Conservation (phyloP, 2,329 filamentous ascomycete species). For the Orbilia ellipsospora region DNA sequence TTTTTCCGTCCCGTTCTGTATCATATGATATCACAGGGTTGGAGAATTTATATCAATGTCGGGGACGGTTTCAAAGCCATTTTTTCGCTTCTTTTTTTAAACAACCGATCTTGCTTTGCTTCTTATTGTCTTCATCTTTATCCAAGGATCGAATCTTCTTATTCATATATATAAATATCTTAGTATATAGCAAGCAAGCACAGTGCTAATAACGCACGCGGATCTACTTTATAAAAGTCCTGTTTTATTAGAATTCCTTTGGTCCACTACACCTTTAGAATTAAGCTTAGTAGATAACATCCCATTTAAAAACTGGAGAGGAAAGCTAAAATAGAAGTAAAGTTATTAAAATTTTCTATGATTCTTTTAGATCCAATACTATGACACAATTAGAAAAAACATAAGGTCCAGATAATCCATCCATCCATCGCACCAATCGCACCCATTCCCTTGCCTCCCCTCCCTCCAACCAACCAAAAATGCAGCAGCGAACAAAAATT, state of each 20-base stretch:
- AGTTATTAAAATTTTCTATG: too few relatives aligned
- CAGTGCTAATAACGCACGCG: slow-evolving; percentile 1
- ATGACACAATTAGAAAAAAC: background rate
- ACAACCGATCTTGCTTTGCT: background rate
- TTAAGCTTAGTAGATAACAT: too few relatives aligned
- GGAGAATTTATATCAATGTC: too few relatives aligned
- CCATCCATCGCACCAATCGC: background rate
- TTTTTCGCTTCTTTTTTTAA: too few relatives aligned
- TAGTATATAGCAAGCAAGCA: background rate
- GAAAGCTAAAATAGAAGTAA: too few relatives aligned
- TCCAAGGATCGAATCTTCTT: slow-evolving; percentile 29
- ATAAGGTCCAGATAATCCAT: background rate
- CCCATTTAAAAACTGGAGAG: too few relatives aligned
- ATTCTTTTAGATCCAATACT: too few relatives aligned
- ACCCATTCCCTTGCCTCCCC: background rate
- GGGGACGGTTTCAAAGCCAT: too few relatives aligned
- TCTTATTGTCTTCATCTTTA: slow-evolving; percentile 60
- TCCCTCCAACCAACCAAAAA: background rate
- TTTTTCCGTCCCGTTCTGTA: slow-evolving; percentile 1
- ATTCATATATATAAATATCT: slow-evolving; percentile 6
- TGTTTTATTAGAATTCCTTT: too few relatives aligned
- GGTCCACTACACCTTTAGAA: too few relatives aligned
- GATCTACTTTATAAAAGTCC: too few relatives aligned
- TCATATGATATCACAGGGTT: too few relatives aligned
- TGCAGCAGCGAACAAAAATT: slow-evolving; percentile 22